Percentiles rank a stretch among this genome's conserved stretches.
phyloP scores from a whole-genome alignment of 129 eudicot genomes.

The Deinandra increscens region DNA sequence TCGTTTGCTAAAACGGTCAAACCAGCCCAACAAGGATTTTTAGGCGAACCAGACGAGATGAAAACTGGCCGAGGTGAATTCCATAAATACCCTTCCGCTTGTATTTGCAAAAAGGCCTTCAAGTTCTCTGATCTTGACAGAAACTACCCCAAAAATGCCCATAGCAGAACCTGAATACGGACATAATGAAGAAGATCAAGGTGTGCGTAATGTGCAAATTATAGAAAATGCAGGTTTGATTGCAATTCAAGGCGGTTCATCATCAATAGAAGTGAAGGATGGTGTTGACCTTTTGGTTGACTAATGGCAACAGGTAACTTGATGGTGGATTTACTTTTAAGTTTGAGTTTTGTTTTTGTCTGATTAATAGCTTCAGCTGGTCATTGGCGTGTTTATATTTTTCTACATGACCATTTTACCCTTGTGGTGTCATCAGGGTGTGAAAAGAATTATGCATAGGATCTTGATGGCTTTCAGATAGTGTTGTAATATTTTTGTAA shows the following conservation, averaged over 20 bases:
- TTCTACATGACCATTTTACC: constrained; percentile 28
- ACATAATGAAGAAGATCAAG: too few species aligned
- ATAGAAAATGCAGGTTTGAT: constrained; percentile 21
- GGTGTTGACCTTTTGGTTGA: constrained; percentile 43
- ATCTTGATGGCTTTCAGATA: constrained; percentile 32
- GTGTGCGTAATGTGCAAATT: too few species aligned
- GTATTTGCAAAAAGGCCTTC: too few species aligned
- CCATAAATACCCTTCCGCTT: too few species aligned
- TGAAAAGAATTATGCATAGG: constrained; percentile 36
- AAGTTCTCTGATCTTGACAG: too few species aligned
- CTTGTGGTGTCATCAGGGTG: constrained; percentile 28
- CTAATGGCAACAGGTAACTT: constrained; percentile 34
- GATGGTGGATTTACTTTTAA: constrained; percentile 6
- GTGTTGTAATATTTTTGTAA: constrained; percentile 25
- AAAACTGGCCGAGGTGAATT: too few species aligned
- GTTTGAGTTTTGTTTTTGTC: constrained; percentile 20
- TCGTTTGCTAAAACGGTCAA: constrained; percentile 80
- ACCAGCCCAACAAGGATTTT: constrained; percentile 95
- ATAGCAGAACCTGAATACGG: too few species aligned
- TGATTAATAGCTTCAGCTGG: constrained; percentile 22
- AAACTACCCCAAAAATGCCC: too few species aligned
- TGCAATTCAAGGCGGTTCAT: constrained; percentile 13
- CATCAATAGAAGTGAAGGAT: constrained; percentile 28
- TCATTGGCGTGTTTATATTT: constrained; percentile 11
- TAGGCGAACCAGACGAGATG: too few species aligned